Base-by-base conservation (phyloP, 176 grass and related monocot species). In the Musa beccarii region DNA sequence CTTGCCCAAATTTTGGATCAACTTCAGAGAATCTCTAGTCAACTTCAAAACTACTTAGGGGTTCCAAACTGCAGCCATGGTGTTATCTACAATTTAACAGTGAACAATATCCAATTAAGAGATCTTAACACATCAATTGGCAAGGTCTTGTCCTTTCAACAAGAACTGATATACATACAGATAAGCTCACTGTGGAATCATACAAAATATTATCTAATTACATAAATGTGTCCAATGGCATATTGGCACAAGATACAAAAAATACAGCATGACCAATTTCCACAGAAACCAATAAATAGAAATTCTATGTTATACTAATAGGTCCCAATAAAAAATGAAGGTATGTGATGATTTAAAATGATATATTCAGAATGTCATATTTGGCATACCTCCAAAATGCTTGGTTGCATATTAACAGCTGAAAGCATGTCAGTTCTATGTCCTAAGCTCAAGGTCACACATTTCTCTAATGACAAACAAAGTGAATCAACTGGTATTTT, bases 401-500 rank as follows among this genome's bases (percentile, higher is more conserved):
- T 80, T 56, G 85, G 87, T 34, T 66, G 76, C 93, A 97, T 97
- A 80, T 22, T 76, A 75, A 90, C 73, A 77, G 88, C 54, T 64
- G 84, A 83, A 77, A 73, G 54, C 78, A 92, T 89, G 74, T 90
- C 78, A 29, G 83, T 80, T 78, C 53, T 76, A 66, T 59, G 82
- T 7, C 87, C 93, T 81, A 92, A 87, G 69, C 88, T 89, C 80
- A 97, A 83, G 51, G 84, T 72, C 52, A 81, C 72, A 7, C 84
- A 90, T 66, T 86, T 91, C 65, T 89, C 83, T 78, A 97, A 71
- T 65, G 85, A 90, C 71, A 86, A 90, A 79, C 63, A 69, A 79
- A 97, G 76, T 69, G 79, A 88, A 85, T 72, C 77, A 79, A 90
- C 80, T 19, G 87, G 87, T 85, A 97, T 88, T 66, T 87, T 90